Evolutionary conservation across 306 rosid genomes (phyloP).

Genomic region (Prunus dulcis): DNA sequence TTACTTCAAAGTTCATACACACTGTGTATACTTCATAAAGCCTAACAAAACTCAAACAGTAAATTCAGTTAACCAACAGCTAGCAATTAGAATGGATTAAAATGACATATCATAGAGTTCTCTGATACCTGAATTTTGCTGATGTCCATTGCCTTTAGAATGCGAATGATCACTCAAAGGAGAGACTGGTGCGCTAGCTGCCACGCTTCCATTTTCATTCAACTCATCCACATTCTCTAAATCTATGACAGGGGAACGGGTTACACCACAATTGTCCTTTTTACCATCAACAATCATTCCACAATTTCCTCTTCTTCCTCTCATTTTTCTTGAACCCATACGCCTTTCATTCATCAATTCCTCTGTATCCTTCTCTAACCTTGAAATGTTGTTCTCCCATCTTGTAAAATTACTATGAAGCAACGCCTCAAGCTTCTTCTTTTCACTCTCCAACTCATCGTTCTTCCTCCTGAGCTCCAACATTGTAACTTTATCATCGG

Average conservation of each 20-base stretch:
- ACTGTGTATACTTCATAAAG: not conserved
- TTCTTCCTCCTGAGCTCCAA: not conserved
- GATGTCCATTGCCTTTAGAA: not conserved
- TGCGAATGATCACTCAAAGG: not conserved
- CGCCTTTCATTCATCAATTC: not conserved
- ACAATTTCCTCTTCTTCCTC: not conserved
- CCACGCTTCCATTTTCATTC: not conserved
- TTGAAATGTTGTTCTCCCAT: not conserved
- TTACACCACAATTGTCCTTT: not conserved
- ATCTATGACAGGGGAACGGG: not conserved
- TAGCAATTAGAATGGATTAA: not conserved
- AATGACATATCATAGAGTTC: not conserved
- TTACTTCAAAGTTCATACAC: not conserved
- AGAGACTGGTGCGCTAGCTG: not conserved
- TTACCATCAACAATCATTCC: not conserved
- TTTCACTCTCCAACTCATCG: slow-evolving; percentile 17
- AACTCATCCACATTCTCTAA: not conserved
- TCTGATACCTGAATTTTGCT: not conserved
- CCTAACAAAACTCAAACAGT: not conserved
- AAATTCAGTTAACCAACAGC: not conserved
- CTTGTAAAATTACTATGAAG: not conserved
- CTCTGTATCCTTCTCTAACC: not conserved
- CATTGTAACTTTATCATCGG: not conserved
- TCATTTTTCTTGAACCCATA: not conserved
- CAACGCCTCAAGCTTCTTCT: slow-evolving; percentile 1